Evolutionary conservation across 2,329 filamentous ascomycete species (phyloP).

Genomic region (Aureobasidium sp.): DNA sequence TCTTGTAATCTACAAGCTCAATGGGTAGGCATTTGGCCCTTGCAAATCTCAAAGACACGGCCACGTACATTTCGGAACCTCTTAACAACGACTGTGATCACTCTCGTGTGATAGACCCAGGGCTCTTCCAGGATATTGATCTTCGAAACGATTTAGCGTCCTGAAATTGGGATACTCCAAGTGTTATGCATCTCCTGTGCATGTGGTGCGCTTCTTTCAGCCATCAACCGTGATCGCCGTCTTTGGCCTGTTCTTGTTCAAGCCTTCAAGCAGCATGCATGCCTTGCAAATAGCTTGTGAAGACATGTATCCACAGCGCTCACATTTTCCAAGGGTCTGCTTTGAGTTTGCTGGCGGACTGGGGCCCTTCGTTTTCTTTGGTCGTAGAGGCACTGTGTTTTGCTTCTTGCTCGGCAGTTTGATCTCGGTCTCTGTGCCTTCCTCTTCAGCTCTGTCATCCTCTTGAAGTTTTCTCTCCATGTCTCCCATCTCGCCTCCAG

Average conservation of each 20-base stretch:
- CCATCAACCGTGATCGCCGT: slow-evolving; percentile 31
- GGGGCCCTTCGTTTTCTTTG: slow-evolving; percentile 28
- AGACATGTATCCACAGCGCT: slow-evolving; percentile 88
- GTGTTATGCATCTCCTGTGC: background rate
- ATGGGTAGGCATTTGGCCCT: no score
- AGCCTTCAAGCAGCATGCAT: slow-evolving; percentile 76
- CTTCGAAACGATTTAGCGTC: no score
- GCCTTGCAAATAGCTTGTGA: slow-evolving; percentile 93
- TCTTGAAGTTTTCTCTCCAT: slow-evolving; percentile 68
- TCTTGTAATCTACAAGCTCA: no score
- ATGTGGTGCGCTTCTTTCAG: background rate
- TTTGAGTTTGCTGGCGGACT: slow-evolving; percentile 34
- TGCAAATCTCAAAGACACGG: no score
- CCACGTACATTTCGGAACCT: no score
- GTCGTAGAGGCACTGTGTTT: slow-evolving; percentile 25
- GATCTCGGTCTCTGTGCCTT: slow-evolving; percentile 59
- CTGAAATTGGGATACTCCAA: no score
- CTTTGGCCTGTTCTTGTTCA: slow-evolving; percentile 65
- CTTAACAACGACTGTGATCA: no score
- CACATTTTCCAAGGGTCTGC: slow-evolving; percentile 75
- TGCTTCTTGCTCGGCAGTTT: slow-evolving; percentile 23
- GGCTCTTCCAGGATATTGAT: no score
- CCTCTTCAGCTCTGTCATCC: slow-evolving; percentile 52
- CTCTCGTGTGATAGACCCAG: no score
- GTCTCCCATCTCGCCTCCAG: slow-evolving; percentile 70